These are phyloP conservation scores for Quercus dentata DNA, from an alignment of 306 rosid species.

Conservation along the genomic window DNA sequence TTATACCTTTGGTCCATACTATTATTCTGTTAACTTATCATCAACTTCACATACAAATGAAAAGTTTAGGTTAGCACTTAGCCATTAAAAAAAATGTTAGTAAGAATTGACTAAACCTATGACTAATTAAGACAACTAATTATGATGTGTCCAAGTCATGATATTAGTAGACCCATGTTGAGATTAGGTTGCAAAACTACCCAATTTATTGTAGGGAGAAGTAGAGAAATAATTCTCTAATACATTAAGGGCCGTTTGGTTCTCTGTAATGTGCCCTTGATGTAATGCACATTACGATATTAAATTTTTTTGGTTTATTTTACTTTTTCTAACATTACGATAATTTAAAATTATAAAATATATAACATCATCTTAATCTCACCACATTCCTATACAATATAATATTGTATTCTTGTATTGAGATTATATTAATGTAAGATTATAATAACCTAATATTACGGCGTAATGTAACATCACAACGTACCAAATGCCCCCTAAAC, in stretches of 20 bases:
- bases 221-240: neutral
- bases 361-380: too few species aligned
- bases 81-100: neutral
- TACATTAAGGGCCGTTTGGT: too few species aligned
- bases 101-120: neutral
- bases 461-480: too few species aligned
- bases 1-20: neutral
- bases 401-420: too few species aligned
- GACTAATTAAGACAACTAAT: neutral
- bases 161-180: neutral
- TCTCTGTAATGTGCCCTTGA: accelerated
- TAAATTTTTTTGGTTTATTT: too few species aligned
- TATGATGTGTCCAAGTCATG: neutral
- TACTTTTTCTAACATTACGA: too few species aligned
- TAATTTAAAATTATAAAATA: too few species aligned
- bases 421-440: too few species aligned
- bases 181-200: neutral
- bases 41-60: neutral
- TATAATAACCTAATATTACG: too few species aligned
- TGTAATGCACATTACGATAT: too few species aligned
- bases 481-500: too few species aligned
- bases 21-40: neutral
- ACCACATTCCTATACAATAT: too few species aligned
- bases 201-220: neutral
- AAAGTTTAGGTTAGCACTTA: neutral